Evolutionary conservation across 2,329 filamentous ascomycete genomes (phyloP), one percentile per base, ranked within the genome.

Genomic region (Verticillium tricorpus): DNA sequence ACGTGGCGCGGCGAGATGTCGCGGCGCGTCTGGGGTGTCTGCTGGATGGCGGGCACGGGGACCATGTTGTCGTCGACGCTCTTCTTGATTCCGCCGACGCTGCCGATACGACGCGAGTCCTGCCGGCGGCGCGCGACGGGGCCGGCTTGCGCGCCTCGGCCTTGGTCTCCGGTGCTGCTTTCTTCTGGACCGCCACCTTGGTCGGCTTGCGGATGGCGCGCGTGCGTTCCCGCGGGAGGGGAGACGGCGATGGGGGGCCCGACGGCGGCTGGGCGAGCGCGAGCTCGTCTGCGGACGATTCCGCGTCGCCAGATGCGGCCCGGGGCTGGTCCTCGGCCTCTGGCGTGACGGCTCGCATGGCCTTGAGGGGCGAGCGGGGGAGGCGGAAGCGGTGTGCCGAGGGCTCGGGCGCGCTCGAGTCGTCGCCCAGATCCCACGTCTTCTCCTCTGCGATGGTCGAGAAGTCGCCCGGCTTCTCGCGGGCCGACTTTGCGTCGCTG

Each of bases 371-470:
- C 4, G 73, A 73, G 57, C 72, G 69, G 19, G 65, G 69, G 11
- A n/a, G 69, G 66, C 1, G 65, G 61, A 57, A 74, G 72, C 9
- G 73, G 70, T 58, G 76, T 69, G 60, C 77, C 70, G 58, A 74
- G 61, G 5, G 74, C 67, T 19, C 72, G 65, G 60, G 76, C 67
- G 63, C 64, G 58, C 58, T 65, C 1, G 67, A 62, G 39, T 65
- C 67, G 6, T 74, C 72, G 0, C 72, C 70, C 1, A 81, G 67
- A 15, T 83, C 80, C 65, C 73, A 75, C 0, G 77, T 78, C 28
- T 78, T 80, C 63, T 84, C 82, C 65, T 84, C 81, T 1, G 77
- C 62, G 32, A 81, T 80, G 1, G 80, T 77, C 0, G 75, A 74
- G 64, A 80, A 81, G 14, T 80, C 76, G 7, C 76, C 76, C 2